A percentile compares a stretch with the other conserved stretches of the same genome.
phyloP scores from a whole-genome alignment of 768 basidiomycete species.

The Serendipita sp. region DNA sequence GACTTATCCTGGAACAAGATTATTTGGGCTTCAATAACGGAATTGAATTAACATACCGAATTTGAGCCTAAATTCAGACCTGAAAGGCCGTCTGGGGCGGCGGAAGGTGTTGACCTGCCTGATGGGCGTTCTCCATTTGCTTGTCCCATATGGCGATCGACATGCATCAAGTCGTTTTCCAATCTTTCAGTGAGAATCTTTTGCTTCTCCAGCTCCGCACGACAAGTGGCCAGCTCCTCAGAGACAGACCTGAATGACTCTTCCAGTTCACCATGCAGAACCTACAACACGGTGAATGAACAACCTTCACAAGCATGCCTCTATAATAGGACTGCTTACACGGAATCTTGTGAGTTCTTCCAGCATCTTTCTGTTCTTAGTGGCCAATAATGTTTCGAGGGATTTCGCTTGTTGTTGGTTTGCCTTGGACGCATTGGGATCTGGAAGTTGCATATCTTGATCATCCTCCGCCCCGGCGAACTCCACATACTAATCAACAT shows the following conservation, averaged over 20 bases:
- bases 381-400: constrained; percentile 77
- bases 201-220: constrained; percentile 60
- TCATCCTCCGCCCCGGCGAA: constrained; percentile 71
- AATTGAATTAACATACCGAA: constrained; percentile 21
- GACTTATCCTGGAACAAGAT: constrained; percentile 9
- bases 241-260: constrained; percentile 41
- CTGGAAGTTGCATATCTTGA: constrained; percentile 49
- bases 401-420: constrained; percentile 61
- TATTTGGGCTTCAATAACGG: neutral
- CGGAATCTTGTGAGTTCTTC: constrained; percentile 88
- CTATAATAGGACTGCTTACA: constrained; percentile 27
- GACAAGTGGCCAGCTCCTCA: constrained; percentile 40
- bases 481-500: constrained; percentile 63
- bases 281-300: constrained; percentile 27
- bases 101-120: constrained; percentile 17
- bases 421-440: constrained; percentile 78
- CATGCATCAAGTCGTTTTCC: constrained; percentile 74
- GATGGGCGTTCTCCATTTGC: constrained; percentile 20
- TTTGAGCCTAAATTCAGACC: constrained; percentile 57
- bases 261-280: constrained; percentile 70
- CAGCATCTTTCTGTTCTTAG: constrained; percentile 82
- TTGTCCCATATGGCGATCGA: constrained; percentile 42
- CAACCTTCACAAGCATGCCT: neutral
- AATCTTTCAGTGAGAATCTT: constrained; percentile 72
- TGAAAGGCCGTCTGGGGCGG: constrained; percentile 43